Percentiles rank a stretch among this genome's conserved stretches.
Conservation (phyloP, 305 asterid genomes). For the Nicotiana rustica region DNA sequence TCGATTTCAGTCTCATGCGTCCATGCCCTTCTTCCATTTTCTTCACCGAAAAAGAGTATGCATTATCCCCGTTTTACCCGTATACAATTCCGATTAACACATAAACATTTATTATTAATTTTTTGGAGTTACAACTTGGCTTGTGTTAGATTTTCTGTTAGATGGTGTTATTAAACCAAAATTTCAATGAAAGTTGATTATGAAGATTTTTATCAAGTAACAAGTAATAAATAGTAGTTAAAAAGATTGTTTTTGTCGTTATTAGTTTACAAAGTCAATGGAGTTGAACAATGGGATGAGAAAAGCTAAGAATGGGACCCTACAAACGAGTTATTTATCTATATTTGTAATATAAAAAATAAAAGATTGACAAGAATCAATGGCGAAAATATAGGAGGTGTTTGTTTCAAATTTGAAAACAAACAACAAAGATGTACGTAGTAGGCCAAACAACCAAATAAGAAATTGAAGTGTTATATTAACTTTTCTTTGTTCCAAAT, state of each 20-base stretch:
- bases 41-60: no score
- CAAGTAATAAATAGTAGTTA: not conserved
- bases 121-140: not conserved
- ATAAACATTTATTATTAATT: no score
- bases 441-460: not conserved
- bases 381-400: slow-evolving; percentile 35
- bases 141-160: not conserved
- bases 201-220: not conserved
- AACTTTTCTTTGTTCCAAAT: not conserved
- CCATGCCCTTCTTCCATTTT: no score
- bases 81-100: no score
- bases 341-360: not conserved
- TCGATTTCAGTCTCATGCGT: no score
- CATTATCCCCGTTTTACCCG: no score
- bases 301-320: not conserved
- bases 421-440: not conserved
- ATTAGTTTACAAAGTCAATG: not conserved
- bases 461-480: not conserved
- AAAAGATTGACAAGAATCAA: slow-evolving; percentile 32
- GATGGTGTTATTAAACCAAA: not conserved
- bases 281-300: not conserved
- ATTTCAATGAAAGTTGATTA: not conserved
- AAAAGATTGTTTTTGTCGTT: not conserved
- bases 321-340: not conserved
- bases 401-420: not conserved